A percentile compares a stretch with the other conserved stretches of the same genome.
Evolutionary conservation across 129 eudicot species (phyloP).

Genomic region (Erigeron canadensis): DNA sequence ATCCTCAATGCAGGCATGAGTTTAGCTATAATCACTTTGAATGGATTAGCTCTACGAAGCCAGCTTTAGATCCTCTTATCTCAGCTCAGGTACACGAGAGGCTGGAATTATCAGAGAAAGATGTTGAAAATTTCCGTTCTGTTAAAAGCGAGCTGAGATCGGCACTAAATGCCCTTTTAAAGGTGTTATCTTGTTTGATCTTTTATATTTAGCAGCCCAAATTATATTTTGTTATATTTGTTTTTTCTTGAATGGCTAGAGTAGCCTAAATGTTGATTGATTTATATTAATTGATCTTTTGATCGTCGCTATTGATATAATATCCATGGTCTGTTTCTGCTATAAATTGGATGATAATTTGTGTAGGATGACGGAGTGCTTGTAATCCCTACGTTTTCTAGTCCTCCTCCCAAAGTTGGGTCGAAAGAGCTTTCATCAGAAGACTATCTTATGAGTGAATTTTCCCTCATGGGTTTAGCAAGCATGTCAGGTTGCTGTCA

Average conservation of each 20-base stretch:
- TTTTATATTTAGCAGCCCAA: too few species aligned
- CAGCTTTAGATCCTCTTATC: conserved; percentile 59
- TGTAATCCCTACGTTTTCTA: conserved; percentile 69
- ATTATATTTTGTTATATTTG: too few species aligned
- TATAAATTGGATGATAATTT: conserved; percentile 13
- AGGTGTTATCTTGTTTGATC: conserved; percentile 42
- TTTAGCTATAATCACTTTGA: conserved; percentile 73
- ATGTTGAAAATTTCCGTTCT: conserved; percentile 49
- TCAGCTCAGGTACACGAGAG: conserved; percentile 45
- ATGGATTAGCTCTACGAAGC: conserved; percentile 69
- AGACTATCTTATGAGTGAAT: conserved; percentile 53
- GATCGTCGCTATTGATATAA: not conserved
- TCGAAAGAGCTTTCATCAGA: conserved; percentile 63
- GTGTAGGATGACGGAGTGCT: conserved; percentile 84
- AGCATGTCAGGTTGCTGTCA: conserved; percentile 98
- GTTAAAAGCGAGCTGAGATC: conserved; percentile 67
- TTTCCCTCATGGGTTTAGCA: conserved; percentile 60
- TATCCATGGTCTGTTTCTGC: not conserved
- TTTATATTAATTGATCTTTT: not conserved
- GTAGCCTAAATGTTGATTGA: not conserved
- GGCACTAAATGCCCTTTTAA: conserved; percentile 67
- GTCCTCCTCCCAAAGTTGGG: conserved; percentile 75
- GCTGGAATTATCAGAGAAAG: conserved; percentile 40
- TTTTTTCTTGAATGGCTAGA: not conserved
- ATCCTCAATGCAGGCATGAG: conserved; percentile 59